These are phyloP conservation scores for Aspergillus sp. DNA, from an alignment of 2,329 filamentous ascomycete genomes.

Conservation along the genomic window DNA sequence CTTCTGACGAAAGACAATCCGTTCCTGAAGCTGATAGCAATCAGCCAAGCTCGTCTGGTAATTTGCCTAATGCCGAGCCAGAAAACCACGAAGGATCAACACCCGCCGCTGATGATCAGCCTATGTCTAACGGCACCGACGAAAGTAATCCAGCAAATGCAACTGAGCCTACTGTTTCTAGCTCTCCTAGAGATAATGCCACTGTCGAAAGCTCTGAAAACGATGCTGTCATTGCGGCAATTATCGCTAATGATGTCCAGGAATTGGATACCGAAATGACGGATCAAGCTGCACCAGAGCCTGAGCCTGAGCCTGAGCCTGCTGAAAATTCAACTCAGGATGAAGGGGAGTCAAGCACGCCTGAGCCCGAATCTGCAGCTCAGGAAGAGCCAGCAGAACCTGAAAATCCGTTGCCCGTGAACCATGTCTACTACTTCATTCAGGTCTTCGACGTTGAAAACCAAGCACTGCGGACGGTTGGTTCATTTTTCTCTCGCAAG, in stretches of 20 bases:
- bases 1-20: conserved; percentile 14
- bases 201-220: conserved; percentile 8
- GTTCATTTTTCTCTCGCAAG: conserved; percentile 38
- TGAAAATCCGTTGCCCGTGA: conserved; percentile 21
- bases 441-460: conserved; percentile 50
- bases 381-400: conserved; percentile 7
- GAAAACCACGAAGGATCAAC: no score
- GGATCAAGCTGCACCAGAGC: conserved; percentile 6
- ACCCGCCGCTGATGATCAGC: not conserved
- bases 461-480: conserved; percentile 37
- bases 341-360: conserved; percentile 4
- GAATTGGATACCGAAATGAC: conserved; percentile 13
- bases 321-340: not conserved
- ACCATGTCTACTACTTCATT: conserved; percentile 44
- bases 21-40: conserved; percentile 15
- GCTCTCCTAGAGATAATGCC: no score
- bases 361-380: conserved; percentile 7
- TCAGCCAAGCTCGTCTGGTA: conserved; percentile 23
- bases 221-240: conserved; percentile 23
- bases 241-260: conserved; percentile 25
- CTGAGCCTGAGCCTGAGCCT: not conserved
- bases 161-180: no score
- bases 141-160: conserved; percentile 4
- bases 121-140: not conserved
- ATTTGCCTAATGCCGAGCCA: no score